Evolutionary conservation across 2,329 filamentous ascomycete species (phyloP), one percentile per base, ranked within the genome.

Genomic region (Ascochyta rabiei): DNA sequence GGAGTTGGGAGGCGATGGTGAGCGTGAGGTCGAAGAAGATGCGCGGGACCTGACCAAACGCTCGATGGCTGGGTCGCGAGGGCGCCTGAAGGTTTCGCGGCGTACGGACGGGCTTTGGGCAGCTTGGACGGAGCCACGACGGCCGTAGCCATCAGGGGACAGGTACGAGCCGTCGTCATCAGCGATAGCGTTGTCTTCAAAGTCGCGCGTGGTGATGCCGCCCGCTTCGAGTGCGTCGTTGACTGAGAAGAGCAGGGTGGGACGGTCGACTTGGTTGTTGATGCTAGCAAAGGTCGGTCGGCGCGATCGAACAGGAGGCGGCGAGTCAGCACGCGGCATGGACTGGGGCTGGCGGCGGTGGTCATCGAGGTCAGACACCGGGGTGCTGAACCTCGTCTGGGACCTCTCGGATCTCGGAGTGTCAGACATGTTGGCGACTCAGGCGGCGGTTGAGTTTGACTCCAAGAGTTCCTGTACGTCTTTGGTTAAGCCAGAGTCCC

Each of bases 1-100:
- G 0, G 95, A 99, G 75, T 97, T 99, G 7, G 95, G 95, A 10
- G 93, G 93, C 6, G 95, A 98, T 2, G 85, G 80, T 1, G 90
- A 91, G 50, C 91, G 84, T 42, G 84, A 85, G 19, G 82, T 82
- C 3, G 75, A 72, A 4, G 82, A 84, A 16, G 80, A 81, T 18
- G 75, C 75, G 53, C 80, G 73, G 33, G 81, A 82, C 44, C 75
- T 70, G 37, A 70, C 61, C 38, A 71, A 47, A 37, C 64, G 68
- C 50, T 75, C 71, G 9, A 73, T 58, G 23, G 67, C 63, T 31
- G 64, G 67, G 47, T 75, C 70, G 38, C 75, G 64, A 58, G 73
- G 64, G 19, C 78, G 75, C 37, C 79, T 70, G 57, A 81, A 78
- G 8, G 77, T 79, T 57, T 72, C 74, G 26, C 77, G 75, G 19